These are phyloP conservation scores for Cyberlindnera petersonii DNA, from an alignment of 805 yeast species.

Conservation along the genomic window DNA sequence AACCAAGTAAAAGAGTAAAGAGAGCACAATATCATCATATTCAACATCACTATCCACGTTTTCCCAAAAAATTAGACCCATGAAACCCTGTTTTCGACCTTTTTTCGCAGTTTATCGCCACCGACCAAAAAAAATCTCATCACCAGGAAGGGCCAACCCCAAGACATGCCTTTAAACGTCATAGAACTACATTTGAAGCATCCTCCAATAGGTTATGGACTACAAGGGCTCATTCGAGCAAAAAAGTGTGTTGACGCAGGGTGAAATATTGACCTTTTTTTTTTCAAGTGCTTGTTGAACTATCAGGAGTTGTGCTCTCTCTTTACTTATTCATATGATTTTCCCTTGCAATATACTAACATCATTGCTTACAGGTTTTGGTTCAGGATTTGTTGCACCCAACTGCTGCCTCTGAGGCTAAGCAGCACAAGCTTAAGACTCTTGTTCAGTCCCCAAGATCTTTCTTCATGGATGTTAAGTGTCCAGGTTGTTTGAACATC, in stretches of 20 bases:
- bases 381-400: slow-evolving; percentile 99
- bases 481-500: slow-evolving; percentile 99
- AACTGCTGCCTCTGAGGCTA: slow-evolving; percentile 92
- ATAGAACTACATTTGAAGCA: slow-evolving; percentile 10
- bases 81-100: background rate
- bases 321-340: too few relatives aligned
- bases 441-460: slow-evolving; percentile 98
- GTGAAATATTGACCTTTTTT: slow-evolving; percentile 14
- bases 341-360: slow-evolving; percentile 27
- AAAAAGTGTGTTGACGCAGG: slow-evolving; percentile 13
- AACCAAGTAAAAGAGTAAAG: background rate
- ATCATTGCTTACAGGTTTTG: slow-evolving; percentile 66
- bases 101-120: background rate
- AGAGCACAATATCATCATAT: background rate
- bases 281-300: background rate
- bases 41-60: background rate
- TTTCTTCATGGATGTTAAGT: slow-evolving; percentile 99
- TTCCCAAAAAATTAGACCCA: background rate
- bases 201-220: slow-evolving; percentile 2
- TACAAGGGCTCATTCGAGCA: slow-evolving; percentile 11
- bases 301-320: too few relatives aligned
- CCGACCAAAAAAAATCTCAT: background rate
- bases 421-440: slow-evolving; percentile 95
- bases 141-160: background rate
- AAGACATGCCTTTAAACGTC: slow-evolving; percentile 6